Base-by-base conservation (phyloP, 1,284 basidiomycete genomes). In the Papiliotrema terrestris region DNA sequence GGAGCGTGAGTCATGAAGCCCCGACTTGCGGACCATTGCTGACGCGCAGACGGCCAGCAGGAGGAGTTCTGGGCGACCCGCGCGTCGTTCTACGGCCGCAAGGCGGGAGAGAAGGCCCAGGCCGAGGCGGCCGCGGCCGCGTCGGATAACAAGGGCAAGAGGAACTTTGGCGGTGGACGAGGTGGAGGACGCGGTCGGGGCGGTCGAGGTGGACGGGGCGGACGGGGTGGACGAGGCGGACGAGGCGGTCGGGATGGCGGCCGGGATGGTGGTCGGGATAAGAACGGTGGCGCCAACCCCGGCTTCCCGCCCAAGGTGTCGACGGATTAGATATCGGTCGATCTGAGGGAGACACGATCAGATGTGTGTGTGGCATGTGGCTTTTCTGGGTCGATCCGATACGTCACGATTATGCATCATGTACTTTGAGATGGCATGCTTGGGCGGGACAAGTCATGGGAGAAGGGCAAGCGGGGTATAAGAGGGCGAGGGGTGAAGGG, bases 31-130 rank as follows among this genome's bases (percentile, higher is more conserved):
- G 42, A 44, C 48, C 36, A 44, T 32, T n/a, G 41, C 17, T 53
- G 29, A 49, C 29, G 6, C 22, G n/a, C 63, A 71, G 76, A 72
- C 53, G 74, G 90, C 81, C 83, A 83, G 44, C 86, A 89, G 44
- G 81, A 92, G 51, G 86, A 86, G 63, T 87, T 89, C 73, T 86
- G 86, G 66, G 87, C 91, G 63, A 82, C 85, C 11, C 84, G 86
- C 20, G 83, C 84, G 63, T 82, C 79, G 61, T 83, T 77, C 73
- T 77, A 80, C 54, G 81, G 77, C 14, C 72, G 73, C 45, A 72
- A 73, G 54, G 74, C 79, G 37, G 70, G 78, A 50, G 66, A 86
- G 67, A 78, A 80, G 25, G 77, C 88, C 41, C 80, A 81, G 25
- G 86, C 86, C 51, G 85, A 86, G 42, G 29, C 29, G 25, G 77